Base-by-base conservation (phyloP, 179 eudicot genomes). In the Heliamphora pulchella region DNA sequence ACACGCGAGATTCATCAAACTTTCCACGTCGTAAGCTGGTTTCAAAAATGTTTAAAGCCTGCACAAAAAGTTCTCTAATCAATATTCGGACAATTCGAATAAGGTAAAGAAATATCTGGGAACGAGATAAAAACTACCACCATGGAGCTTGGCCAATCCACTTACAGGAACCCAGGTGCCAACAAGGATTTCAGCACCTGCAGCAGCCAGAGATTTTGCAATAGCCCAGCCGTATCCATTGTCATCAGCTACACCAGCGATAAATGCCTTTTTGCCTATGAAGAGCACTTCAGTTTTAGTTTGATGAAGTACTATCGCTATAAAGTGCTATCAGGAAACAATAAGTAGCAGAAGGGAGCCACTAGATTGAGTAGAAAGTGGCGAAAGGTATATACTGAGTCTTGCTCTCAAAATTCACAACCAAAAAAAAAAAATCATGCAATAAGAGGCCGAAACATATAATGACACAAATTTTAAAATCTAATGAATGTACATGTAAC, bases 91-190 rank as follows among this genome's bases (percentile, higher is more conserved):
- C 54, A 64, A 47, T 18, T 11, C 71, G 54, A 74, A 47, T 14
- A 66, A 55, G 17, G 67, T n/a, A 58, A 73, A 22, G 47, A 57
- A 43, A 58, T 31, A 44, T 39, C 18, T 4, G 13, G 75, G 51
- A 78, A 77, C 51, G 17, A 44, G 44, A 4, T 18, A 50, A 14
- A 80, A 78, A 6, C 3, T 3, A 41, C 59, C 80, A 75, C 64
- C 76, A 80, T 20, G 43, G 39, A 22, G 58, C 59, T 39, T 75
- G 3, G 58, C 71, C 54, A 69, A 53, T 63, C 57, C 46, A 85
- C 95, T 90, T 86, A 95, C 98, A 75, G 98, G 98, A 65, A 95
- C 98, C 98, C 98, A 95, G 70, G 98, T 95, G 63, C 98, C 98
- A 81, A 95, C 91, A 61, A 95, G 93, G 91, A 95, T 92, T 90